Base-by-base conservation (phyloP, 2,329 filamentous ascomycete genomes). In the Pseudogymnoascus sp. region DNA sequence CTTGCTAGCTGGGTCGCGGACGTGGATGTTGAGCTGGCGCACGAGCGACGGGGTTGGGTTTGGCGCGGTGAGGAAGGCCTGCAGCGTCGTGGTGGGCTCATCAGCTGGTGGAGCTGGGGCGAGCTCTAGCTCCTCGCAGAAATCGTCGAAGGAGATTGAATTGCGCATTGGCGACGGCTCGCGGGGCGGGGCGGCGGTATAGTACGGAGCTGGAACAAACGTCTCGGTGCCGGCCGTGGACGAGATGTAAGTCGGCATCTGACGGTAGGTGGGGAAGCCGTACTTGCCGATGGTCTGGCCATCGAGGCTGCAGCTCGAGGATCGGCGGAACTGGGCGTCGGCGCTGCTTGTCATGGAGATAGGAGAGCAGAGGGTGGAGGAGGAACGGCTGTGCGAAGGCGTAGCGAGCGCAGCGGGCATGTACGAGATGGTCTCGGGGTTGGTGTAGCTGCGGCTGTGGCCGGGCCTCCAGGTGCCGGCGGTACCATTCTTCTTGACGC, bases 21-120 rank as follows among this genome's bases (percentile, higher is more conserved):
- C 79, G 67, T 77, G 86, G 72, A 89, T 87, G 65, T 89, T 90
- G 68, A 93, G 84, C 68, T 88, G 89, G 71, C 89, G 89, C 38
- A 96, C 91, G 35, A 96, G 81, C 41, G 89, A 88, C 16, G 93
- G 89, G 22, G 91, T 88, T 19, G 93, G 92, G 72, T 96, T 96
- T 65, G 89, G 78, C 0, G 83, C 80, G 2, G 89, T 92, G 59
- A 98, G 84, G 76, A 95, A 96, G 66, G 83, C 82, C 69, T 92
- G 80, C 63, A 96, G 81, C 8, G 87, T 93, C 3, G 89, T 93
- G 35, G 84, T 82, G 14, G 67, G 70, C 8, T 75, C 68, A 16
- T 74, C 70, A 31, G 76, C 67, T 61, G 71, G 68, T 38, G 62
- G 75, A 73, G 72, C 6, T 69, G 66, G 63, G 68, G 71, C 69